Evolutionary conservation across 1,284 basidiomycete species (phyloP).

Genomic region (Ganoderma boninense): DNA sequence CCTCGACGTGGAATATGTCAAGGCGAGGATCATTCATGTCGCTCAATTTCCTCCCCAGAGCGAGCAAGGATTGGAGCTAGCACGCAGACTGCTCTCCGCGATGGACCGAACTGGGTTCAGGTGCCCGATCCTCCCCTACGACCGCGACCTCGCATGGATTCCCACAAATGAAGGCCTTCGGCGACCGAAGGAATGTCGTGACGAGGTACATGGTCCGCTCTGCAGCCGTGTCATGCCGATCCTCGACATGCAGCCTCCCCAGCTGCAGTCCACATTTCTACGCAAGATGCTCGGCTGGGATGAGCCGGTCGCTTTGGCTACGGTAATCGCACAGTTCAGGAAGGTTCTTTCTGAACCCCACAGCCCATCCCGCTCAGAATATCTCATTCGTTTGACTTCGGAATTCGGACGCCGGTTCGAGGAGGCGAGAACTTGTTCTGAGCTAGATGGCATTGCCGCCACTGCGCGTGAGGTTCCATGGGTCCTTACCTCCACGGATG

Average conservation of each 20-base stretch:
- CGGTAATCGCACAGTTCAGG: slow-evolving; percentile 22
- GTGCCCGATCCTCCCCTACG: slow-evolving; percentile 9
- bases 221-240: slow-evolving; percentile 27
- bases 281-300: slow-evolving; percentile 26
- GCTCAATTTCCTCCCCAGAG: not conserved
- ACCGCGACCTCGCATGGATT: slow-evolving; percentile 19
- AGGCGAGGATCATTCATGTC: slow-evolving; percentile 16
- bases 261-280: slow-evolving; percentile 9
- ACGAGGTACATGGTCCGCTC: slow-evolving; percentile 14
- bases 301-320: slow-evolving; percentile 18
- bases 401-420: slow-evolving; percentile 26
- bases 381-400: slow-evolving; percentile 17
- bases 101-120: slow-evolving; percentile 15
- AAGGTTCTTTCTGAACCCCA: slow-evolving; percentile 14
- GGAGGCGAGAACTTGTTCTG: not conserved
- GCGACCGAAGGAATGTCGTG: slow-evolving; percentile 18
- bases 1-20: slow-evolving; percentile 15
- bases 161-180: slow-evolving; percentile 19
- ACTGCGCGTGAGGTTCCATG: not conserved
- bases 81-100: slow-evolving; percentile 7
- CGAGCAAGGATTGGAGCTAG: not conserved
- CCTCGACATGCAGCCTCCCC: slow-evolving; percentile 5
- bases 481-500: slow-evolving; percentile 6
- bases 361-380: not conserved
- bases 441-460: slow-evolving; percentile 1